These are phyloP conservation scores for Colletotrichum falcatum DNA, from an alignment of 2,329 filamentous ascomycete species.

Conservation along the genomic window DNA sequence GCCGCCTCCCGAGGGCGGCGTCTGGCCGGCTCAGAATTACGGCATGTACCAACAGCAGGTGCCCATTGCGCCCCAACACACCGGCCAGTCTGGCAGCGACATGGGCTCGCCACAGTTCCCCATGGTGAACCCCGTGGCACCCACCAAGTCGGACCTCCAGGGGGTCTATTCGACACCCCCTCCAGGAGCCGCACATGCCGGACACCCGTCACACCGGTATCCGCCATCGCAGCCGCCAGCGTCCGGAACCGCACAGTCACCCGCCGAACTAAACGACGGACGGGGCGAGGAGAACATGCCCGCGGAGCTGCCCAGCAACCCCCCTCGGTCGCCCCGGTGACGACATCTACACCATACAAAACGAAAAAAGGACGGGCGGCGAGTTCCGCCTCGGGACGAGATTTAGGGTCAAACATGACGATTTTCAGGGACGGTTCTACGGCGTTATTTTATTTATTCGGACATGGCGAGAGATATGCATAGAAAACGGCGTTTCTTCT, in stretches of 20 bases:
- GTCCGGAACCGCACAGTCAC: conserved; percentile 23
- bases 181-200: conserved; percentile 22
- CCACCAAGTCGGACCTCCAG: conserved; percentile 34
- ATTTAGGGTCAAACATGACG: conserved; percentile 7
- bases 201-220: conserved; percentile 13
- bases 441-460: conserved; percentile 25
- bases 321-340: conserved; percentile 35
- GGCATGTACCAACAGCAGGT: conserved; percentile 42
- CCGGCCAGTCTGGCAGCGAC: conserved; percentile 34
- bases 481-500: conserved; percentile 36
- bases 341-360: neutral
- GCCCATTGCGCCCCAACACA: conserved; percentile 41
- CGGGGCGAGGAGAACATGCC: conserved; percentile 36
- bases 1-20: conserved; percentile 35
- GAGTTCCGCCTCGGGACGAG: neutral
- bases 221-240: neutral
- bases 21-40: conserved; percentile 41
- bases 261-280: conserved; percentile 37
- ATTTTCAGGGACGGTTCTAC: conserved; percentile 9
- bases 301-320: conserved; percentile 38
- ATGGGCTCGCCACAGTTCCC: conserved; percentile 41
- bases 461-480: conserved; percentile 35
- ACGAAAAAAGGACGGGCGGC: neutral
- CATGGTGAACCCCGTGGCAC: conserved; percentile 37
- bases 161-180: conserved; percentile 31